Evolutionary conservation across 805 yeast species (phyloP).

Genomic region (Starmerella vaccinii): DNA sequence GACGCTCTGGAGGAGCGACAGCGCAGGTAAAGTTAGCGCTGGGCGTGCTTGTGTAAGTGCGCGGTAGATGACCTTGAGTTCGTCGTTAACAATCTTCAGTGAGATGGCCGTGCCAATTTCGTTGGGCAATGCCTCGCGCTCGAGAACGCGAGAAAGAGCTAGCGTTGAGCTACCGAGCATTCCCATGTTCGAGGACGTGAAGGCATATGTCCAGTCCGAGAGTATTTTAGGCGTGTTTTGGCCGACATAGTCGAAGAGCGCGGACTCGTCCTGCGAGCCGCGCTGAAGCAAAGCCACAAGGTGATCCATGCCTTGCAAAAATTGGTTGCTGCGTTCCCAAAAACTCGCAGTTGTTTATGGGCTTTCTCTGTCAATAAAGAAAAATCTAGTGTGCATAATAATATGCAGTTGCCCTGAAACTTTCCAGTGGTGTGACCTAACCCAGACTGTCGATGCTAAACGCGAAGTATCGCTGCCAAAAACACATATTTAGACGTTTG

Average conservation of each 20-base stretch:
- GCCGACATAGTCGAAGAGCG: slow-evolving; percentile 6
- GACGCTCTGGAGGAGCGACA: slow-evolving; percentile 47
- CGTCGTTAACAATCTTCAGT: slow-evolving; percentile 43
- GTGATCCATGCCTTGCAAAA: slow-evolving; percentile 14
- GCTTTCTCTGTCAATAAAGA: not conserved
- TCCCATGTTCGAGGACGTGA: slow-evolving; percentile 23
- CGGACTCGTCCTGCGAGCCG: not conserved
- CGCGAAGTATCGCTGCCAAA: too few species aligned
- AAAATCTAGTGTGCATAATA: not conserved
- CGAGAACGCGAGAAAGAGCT: slow-evolving; percentile 17
- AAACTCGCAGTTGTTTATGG: not conserved
- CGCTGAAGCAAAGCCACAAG: slow-evolving; percentile 13
- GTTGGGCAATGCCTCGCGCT: slow-evolving; percentile 1
- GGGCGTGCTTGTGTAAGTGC: slow-evolving; percentile 52
- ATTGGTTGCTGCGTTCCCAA: not conserved
- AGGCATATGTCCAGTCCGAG: slow-evolving; percentile 26
- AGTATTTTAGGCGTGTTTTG: slow-evolving; percentile 13
- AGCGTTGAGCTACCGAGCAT: slow-evolving; percentile 20
- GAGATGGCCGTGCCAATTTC: slow-evolving; percentile 31
- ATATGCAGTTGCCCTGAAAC: not conserved
- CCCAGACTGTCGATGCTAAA: not conserved
- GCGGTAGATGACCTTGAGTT: slow-evolving; percentile 57
- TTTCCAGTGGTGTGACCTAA: not conserved
- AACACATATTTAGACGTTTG: not conserved
- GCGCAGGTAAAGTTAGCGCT: slow-evolving; percentile 48